phyloP scores from a whole-genome alignment of 805 yeast genomes.

The Spathaspora hagerdaliae region DNA sequence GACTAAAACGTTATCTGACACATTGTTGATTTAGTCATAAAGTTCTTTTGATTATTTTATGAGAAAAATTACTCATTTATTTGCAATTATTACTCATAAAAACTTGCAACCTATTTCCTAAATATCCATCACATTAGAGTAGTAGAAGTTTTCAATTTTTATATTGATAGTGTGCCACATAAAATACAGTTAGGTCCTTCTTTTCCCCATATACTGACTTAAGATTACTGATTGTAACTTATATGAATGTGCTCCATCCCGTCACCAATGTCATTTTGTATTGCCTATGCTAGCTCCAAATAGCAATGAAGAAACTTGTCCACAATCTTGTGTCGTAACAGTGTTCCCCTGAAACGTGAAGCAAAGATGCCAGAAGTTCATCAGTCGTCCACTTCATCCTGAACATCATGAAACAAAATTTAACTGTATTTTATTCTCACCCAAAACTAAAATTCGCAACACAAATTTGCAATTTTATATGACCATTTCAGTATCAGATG shows the following conservation, averaged over 20 bases:
- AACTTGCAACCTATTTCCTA: not conserved
- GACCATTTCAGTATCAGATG: conserved; percentile 95
- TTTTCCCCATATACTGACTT: conserved; percentile 68
- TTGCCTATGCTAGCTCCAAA: conserved; percentile 93
- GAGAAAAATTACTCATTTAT: no score
- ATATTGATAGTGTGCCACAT: conserved; percentile 83
- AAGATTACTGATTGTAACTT: conserved; percentile 92
- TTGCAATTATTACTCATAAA: no score
- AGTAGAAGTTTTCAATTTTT: conserved; percentile 81
- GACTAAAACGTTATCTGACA: not conserved
- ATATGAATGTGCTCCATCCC: conserved; percentile 94
- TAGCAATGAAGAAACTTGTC: conserved; percentile 89
- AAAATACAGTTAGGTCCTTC: conserved; percentile 95
- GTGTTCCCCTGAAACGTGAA: conserved; percentile 37
- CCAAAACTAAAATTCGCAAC: conserved; percentile 41
- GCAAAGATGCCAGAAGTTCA: conserved; percentile 94
- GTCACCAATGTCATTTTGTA: conserved; percentile 91
- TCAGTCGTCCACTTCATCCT: conserved; percentile 83
- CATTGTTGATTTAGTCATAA: no score
- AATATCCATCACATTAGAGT: conserved; percentile 77
- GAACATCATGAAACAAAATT: conserved; percentile 77
- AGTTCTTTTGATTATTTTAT: no score
- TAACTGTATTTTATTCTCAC: conserved; percentile 71
- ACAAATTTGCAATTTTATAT: conserved; percentile 80
- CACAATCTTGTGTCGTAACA: conserved; percentile 73